A percentile compares a stretch with the other conserved stretches of the same genome.
These are phyloP conservation scores for Epichloe festucae DNA, from an alignment of 2,329 filamentous ascomycete species.

Conservation along the genomic window DNA sequence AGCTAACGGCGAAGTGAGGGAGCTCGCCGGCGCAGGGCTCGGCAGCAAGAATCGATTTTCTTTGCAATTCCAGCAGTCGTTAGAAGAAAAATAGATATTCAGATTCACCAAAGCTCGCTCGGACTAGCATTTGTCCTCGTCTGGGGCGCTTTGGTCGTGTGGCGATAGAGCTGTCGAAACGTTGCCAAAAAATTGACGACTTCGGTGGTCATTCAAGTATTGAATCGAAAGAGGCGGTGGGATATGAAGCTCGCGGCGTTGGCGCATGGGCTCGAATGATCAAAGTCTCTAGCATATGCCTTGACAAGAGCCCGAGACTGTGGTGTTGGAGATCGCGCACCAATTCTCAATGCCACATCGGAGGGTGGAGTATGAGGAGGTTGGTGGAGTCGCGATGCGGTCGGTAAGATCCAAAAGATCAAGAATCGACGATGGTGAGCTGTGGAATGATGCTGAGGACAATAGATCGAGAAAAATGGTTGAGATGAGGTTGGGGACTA, in stretches of 20 bases:
- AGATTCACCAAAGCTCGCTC: slow-evolving; percentile 7
- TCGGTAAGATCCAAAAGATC: slow-evolving; percentile 1
- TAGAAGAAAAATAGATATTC: slow-evolving; percentile 2
- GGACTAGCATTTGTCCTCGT: slow-evolving; percentile 14
- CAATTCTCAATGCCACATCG: slow-evolving; percentile 18
- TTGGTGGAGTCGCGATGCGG: slow-evolving; percentile 5
- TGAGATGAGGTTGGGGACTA: slow-evolving; percentile 1
- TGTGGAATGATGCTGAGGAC: neutral
- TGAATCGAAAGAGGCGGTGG: slow-evolving; percentile 20
- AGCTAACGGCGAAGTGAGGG: slow-evolving; percentile 6
- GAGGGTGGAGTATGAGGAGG: slow-evolving; percentile 8
- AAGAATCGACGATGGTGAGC: neutral
- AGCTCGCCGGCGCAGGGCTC: slow-evolving; percentile 18
- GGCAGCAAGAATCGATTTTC: slow-evolving; percentile 11
- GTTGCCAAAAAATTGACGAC: slow-evolving; percentile 8
- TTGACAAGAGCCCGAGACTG: slow-evolving; percentile 7
- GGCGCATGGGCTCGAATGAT: slow-evolving; percentile 23
- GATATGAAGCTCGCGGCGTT: slow-evolving; percentile 24
- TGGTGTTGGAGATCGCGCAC: slow-evolving; percentile 4
- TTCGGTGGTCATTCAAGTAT: slow-evolving; percentile 18
- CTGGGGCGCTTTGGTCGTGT: neutral
- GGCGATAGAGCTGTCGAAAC: slow-evolving; percentile 2
- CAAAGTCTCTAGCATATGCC: slow-evolving; percentile 11
- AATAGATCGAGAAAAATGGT: slow-evolving; percentile 3
- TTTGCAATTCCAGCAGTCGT: slow-evolving; percentile 10